Base-by-base conservation (phyloP, 139 green algal species). In the Asterochloris sp. region DNA sequence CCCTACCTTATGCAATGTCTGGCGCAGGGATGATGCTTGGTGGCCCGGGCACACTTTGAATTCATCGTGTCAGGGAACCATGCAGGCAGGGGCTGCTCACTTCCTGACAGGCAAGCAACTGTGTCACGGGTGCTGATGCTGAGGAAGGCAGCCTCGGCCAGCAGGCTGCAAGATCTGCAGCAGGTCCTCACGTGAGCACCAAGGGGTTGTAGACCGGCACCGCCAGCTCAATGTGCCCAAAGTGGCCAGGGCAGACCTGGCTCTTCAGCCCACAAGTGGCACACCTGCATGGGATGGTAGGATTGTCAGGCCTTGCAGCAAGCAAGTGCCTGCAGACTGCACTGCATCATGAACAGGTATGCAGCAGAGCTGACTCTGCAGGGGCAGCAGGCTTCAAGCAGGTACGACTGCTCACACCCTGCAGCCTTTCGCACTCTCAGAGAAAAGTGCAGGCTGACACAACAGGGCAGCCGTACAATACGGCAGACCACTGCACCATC, bases 161-260 rank as follows among this genome's bases (percentile, higher is more conserved):
- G 38, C 38, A 54, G 38, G 38, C 38, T 54, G 38, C 38, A 54
- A 54, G 38, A 54, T 54, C 4, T 54, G 38, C 38, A 54, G 38
- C 21, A 71, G 61, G 13, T 27, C 10, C 90, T 85, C 78, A 97
- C 94, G 86, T 86, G 83, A 99, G 98, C 0, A 98, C 87, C 24
- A 99, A 83, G 0, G 97, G 96, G 85, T 99, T 98, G 92, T 99
- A 99, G n/a, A 99, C 92, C 0, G 96, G 95, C 62, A 99, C 91
- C 8, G 95, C 91, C 82, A 99, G 89, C 78, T 98, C 96, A 16
- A 99, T 92, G 89, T 98, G 97, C 12, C 97, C 97, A 90, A 99
- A 99, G 87, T 99, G 97, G 2, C 97, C 97, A 11, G 95, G 94
- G 86, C 97, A 99, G n/a, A 88, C 78, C 23, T 79, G 77, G 68